Evolutionary conservation across 2,329 filamentous ascomycete species (phyloP).

Genomic region (Fusarium sp.): DNA sequence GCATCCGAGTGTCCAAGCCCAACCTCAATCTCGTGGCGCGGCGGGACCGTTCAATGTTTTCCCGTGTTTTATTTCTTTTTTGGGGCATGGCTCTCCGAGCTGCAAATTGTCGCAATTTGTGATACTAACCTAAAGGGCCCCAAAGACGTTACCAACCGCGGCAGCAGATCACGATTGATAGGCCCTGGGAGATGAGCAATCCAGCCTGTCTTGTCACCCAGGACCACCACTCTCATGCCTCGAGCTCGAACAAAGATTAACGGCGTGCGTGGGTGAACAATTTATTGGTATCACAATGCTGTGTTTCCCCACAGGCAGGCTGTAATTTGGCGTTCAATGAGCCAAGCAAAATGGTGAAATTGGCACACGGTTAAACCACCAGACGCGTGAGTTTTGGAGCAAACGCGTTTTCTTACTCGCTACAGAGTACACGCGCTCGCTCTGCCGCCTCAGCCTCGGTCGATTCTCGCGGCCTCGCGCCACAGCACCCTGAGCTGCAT

Average conservation of each 20-base stretch:
- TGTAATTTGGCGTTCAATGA: constrained; percentile 1
- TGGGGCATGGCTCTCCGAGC: constrained; percentile 21
- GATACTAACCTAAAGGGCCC: neutral
- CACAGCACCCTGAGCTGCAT: neutral
- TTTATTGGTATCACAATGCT: constrained; percentile 10
- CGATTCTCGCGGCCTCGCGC: constrained; percentile 20
- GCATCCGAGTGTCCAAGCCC: constrained; percentile 20
- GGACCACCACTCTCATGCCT: constrained; percentile 20
- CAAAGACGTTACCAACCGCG: constrained; percentile 4
- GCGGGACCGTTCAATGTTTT: constrained; percentile 15
- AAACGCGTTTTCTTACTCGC: constrained; percentile 20
- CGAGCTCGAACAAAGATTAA: neutral
- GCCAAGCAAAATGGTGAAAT: constrained; percentile 23
- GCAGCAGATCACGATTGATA: constrained; percentile 18
- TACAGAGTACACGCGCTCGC: constrained; percentile 14
- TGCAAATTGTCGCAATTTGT: constrained; percentile 34
- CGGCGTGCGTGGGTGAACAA: constrained; percentile 14
- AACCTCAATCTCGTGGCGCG: constrained; percentile 26
- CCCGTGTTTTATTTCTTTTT: constrained; percentile 21
- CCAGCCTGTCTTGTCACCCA: constrained; percentile 23
- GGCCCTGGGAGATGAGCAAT: constrained; percentile 29
- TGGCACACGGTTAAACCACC: neutral
- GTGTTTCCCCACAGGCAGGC: neutral
- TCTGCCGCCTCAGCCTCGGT: constrained; percentile 25
- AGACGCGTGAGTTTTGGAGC: constrained; percentile 16